A percentile compares a stretch with the other conserved stretches of the same genome.
Evolutionary conservation across 768 basidiomycete species (phyloP).

Genomic region (Termitomyces sp.): DNA sequence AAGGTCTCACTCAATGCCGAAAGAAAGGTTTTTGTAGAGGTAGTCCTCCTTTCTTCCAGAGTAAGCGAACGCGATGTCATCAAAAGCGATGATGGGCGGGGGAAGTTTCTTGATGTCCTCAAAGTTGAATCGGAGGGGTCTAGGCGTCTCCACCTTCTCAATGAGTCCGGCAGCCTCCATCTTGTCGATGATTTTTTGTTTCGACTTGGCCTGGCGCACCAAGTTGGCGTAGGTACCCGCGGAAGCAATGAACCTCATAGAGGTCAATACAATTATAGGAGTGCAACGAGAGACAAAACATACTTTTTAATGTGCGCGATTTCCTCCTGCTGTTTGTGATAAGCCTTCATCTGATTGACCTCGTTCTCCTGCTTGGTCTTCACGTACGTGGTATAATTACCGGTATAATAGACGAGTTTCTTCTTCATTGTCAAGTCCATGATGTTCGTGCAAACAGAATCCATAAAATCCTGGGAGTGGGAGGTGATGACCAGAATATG

Average conservation of each 20-base stretch:
- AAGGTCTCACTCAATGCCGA: conserved; percentile 86
- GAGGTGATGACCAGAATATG: conserved; percentile 97
- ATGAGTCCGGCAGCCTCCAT: conserved; percentile 99
- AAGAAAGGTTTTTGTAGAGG: conserved; percentile 85
- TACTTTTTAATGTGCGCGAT: conserved; percentile 98
- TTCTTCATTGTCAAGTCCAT: conserved; percentile 94
- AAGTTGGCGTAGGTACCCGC: conserved; percentile 99
- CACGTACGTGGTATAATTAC: conserved; percentile 97
- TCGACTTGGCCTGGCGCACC: conserved; percentile 98
- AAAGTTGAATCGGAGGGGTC: conserved; percentile 88
- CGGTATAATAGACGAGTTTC: conserved; percentile 91
- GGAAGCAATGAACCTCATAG: conserved; percentile 88
- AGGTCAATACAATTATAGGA: background rate
- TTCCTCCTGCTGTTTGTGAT: conserved; percentile 97
- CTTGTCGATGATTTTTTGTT: conserved; percentile 99
- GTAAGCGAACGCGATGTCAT: conserved; percentile 93
- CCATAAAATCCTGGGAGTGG: conserved; percentile 99
- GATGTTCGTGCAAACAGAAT: conserved; percentile 94
- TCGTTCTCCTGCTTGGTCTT: conserved; percentile 97
- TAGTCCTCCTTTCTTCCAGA: conserved; percentile 86
- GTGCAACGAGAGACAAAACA: conserved; percentile 19
- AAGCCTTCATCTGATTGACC: conserved; percentile 99
- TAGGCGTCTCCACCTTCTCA: conserved; percentile 80
- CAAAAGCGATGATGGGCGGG: conserved; percentile 96
- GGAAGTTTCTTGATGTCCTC: conserved; percentile 93